These are phyloP conservation scores for Acanthamoeba lenticulata DNA, from an alignment of 208 protist genomes.

Conservation along the genomic window DNA sequence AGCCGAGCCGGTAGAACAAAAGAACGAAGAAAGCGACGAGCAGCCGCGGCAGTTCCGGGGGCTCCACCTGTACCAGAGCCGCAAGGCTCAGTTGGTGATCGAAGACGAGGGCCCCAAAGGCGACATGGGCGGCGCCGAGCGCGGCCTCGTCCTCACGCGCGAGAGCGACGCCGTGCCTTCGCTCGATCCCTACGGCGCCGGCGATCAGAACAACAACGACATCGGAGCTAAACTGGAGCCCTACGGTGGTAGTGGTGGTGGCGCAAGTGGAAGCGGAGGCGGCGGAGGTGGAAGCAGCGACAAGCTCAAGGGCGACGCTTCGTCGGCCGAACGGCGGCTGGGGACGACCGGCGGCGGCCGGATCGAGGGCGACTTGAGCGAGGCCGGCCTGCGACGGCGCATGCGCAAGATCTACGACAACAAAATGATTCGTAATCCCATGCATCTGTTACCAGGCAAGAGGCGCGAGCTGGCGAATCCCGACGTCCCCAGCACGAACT, in stretches of 20 bases:
- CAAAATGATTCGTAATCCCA: not conserved
- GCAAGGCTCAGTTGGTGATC: not conserved
- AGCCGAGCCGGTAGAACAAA: too few species aligned
- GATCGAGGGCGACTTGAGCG: not conserved
- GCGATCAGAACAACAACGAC: not conserved
- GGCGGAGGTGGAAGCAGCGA: not conserved
- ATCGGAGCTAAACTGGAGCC: too few species aligned
- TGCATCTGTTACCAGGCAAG: not conserved
- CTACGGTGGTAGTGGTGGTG: not conserved
- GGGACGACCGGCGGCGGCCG: not conserved
- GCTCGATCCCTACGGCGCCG: not conserved
- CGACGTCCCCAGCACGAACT: not conserved
- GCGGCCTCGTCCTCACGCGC: not conserved
- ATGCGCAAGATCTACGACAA: slow-evolving; percentile 22
- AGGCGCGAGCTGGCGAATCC: not conserved
- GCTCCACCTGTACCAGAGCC: slow-evolving; percentile 24
- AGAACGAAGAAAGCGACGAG: too few species aligned
- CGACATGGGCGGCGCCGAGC: slow-evolving; percentile 27
- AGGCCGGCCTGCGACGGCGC: not conserved
- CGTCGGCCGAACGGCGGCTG: not conserved
- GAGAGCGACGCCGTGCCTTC: not conserved
- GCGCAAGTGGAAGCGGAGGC: not conserved
- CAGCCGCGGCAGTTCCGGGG: not conserved
- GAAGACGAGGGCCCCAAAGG: slow-evolving; percentile 11
- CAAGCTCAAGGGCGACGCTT: not conserved